These are phyloP conservation scores for Annulohypoxylon maeteangense DNA, from an alignment of 495 filamentous ascomycete genomes.

Conservation along the genomic window DNA sequence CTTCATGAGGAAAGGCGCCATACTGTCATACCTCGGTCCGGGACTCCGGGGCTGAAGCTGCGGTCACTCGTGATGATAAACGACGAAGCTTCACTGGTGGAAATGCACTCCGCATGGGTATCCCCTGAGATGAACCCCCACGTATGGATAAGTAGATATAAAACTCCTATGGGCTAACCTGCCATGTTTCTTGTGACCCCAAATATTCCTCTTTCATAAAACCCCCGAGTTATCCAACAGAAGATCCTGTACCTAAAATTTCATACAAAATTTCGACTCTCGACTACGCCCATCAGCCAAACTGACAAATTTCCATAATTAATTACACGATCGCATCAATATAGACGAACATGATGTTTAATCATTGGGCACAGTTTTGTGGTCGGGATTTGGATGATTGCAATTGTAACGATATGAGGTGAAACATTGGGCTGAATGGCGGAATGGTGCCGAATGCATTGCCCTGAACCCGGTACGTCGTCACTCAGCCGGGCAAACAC, in stretches of 20 bases:
- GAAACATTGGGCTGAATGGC: neutral
- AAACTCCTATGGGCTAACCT: neutral
- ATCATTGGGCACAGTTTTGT: neutral
- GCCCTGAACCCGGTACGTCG: conserved; percentile 5
- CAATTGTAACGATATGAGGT: neutral
- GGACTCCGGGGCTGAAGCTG: neutral
- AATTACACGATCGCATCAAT: neutral
- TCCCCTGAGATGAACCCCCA: conserved; percentile 28
- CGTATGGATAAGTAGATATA: conserved; percentile 27
- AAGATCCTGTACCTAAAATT: neutral
- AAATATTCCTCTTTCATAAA: neutral
- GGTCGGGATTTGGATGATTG: neutral
- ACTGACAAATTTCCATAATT: neutral
- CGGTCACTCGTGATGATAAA: conserved; percentile 20
- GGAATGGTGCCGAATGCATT: conserved; percentile 19
- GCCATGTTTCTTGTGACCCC: neutral
- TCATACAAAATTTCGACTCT: neutral
- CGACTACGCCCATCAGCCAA: neutral
- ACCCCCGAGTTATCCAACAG: neutral
- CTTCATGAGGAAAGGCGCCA: conserved; percentile 13
- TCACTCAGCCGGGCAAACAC: neutral
- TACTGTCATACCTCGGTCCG: conserved; percentile 5
- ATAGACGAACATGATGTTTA: neutral
- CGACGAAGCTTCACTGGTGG: conserved; percentile 30
- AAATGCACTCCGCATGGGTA: conserved; percentile 18